Percentiles rank a stretch among this genome's conserved stretches.
Conservation (phyloP, 2,329 filamentous ascomycete genomes). For the Penicillium expansum region DNA sequence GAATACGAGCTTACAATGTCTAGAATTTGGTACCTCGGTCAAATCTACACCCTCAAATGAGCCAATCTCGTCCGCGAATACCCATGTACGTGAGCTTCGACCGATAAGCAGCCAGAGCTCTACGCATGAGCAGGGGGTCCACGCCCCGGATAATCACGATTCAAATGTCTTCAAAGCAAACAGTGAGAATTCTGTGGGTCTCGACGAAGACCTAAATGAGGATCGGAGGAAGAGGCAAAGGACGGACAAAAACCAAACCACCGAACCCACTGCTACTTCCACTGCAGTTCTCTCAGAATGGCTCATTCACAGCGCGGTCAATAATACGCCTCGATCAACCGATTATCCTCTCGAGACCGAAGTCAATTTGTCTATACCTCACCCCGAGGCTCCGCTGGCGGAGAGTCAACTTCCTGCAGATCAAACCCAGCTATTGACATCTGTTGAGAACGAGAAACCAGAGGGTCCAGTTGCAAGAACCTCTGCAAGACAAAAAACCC, state of each 20-base stretch:
- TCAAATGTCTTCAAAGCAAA: background rate
- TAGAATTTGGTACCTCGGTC: conserved; percentile 19
- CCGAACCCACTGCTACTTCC: conserved; percentile 7
- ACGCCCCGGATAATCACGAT: background rate
- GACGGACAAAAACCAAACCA: conserved; percentile 19
- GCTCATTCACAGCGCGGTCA: conserved; percentile 1
- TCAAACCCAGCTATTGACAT: background rate
- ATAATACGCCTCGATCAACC: no score
- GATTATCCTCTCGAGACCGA: background rate
- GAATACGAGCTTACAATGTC: background rate
- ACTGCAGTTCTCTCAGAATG: conserved; percentile 17
- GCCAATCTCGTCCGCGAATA: background rate
- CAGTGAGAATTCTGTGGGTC: background rate
- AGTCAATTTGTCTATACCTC: background rate
- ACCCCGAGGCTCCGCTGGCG: conserved; percentile 1
- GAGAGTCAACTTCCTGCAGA: background rate
- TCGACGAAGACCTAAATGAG: conserved; percentile 34
- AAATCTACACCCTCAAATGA: conserved; percentile 7
- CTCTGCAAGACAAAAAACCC: conserved; percentile 50
- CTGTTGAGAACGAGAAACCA: background rate
- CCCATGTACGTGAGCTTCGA: background rate
- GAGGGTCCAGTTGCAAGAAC: background rate
- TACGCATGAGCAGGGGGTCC: background rate
- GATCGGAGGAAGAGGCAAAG: conserved; percentile 39
- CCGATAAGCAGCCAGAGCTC: background rate